These are phyloP conservation scores for Daedaleopsis sinensis DNA, from an alignment of 768 basidiomycete species.

Conservation along the genomic window DNA sequence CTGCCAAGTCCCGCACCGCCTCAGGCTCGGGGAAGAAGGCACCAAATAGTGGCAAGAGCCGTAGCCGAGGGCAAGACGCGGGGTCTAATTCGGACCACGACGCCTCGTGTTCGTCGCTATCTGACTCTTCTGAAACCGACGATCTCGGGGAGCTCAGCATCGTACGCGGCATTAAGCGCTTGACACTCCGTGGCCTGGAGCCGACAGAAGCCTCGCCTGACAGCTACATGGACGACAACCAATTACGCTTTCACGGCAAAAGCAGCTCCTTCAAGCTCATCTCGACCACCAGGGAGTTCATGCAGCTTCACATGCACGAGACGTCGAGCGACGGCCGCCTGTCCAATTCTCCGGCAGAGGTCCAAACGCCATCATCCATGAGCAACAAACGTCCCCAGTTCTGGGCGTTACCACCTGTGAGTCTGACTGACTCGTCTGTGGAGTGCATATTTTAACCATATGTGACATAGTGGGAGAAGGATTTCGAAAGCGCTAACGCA, in stretches of 20 bases:
- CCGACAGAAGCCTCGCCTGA: constrained; percentile 36
- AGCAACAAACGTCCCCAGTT: constrained; percentile 43
- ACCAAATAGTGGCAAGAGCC: constrained; percentile 1
- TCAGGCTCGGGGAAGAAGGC: constrained; percentile 6
- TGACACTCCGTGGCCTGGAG: constrained; percentile 41
- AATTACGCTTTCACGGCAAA: constrained; percentile 62
- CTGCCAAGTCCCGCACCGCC: background rate
- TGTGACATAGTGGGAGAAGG: constrained; percentile 22
- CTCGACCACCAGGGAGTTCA: constrained; percentile 54
- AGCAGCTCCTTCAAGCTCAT: constrained; percentile 61
- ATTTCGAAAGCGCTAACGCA: constrained; percentile 46
- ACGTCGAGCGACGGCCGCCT: constrained; percentile 24
- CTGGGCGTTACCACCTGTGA: constrained; percentile 61
- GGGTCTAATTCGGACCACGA: constrained; percentile 17
- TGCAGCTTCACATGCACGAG: constrained; percentile 51
- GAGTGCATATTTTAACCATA: background rate
- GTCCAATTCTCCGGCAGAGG: constrained; percentile 15
- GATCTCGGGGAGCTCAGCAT: constrained; percentile 43
- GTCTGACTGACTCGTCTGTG: constrained; percentile 20
- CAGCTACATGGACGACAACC: constrained; percentile 36
- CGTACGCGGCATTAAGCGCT: constrained; percentile 40
- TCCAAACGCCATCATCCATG: constrained; percentile 22
- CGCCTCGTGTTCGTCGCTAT: constrained; percentile 16
- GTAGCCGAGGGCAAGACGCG: constrained; percentile 3
- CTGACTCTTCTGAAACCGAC: constrained; percentile 38